Evolutionary conservation across 2,329 filamentous ascomycete genomes (phyloP), one percentile per base, ranked within the genome.

Genomic region (Blumeriella jaapii): DNA sequence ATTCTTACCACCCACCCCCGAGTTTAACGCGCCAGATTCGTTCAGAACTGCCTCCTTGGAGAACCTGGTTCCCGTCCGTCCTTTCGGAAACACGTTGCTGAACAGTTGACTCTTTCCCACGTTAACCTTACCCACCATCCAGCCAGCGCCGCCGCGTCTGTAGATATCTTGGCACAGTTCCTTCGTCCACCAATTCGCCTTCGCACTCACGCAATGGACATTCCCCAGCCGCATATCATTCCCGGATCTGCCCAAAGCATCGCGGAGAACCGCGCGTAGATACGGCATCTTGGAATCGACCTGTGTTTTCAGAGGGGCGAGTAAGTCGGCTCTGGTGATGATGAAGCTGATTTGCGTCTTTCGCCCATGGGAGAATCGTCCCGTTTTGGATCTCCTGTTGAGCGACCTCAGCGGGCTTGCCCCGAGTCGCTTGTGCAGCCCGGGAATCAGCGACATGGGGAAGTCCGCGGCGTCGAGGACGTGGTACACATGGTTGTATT

Each of bases 91-190:
- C 6, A 95, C 75, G 4, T 77, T 72, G 48, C 91, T 78, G 41
- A 96, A 93, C 2, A 98, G 69, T 53, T 81, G 80, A 50, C 89
- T 96, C 61, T 98, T 98, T 15, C 91, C 93, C 2, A 96, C 93
- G 54, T 98, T 98, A 44, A 86, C 85, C 59, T 94, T 96, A n/a
- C 91, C 91, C 2, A 98, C 82, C 67, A 98, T 78, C 89, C 91
- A 98, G 11, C 82, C 79, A 11, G 78, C 91, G 4, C 89, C 89
- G 3, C 85, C 86, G 31, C 83, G 73, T 27, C 76, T 62, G 69
- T 77, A 87, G 29, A 98, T 86, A 30, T 87, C 79, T 48, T 94
- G 78, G 57, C 84, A 94, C 36, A 98, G 62, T 31, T 81, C 67
- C 46, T 72, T 81, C 0, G 87, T 94, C 84, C 89, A 95, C 91